These are phyloP conservation scores for Tolypocladium endophyticum DNA, from an alignment of 2,329 filamentous ascomycete genomes.

Conservation along the genomic window DNA sequence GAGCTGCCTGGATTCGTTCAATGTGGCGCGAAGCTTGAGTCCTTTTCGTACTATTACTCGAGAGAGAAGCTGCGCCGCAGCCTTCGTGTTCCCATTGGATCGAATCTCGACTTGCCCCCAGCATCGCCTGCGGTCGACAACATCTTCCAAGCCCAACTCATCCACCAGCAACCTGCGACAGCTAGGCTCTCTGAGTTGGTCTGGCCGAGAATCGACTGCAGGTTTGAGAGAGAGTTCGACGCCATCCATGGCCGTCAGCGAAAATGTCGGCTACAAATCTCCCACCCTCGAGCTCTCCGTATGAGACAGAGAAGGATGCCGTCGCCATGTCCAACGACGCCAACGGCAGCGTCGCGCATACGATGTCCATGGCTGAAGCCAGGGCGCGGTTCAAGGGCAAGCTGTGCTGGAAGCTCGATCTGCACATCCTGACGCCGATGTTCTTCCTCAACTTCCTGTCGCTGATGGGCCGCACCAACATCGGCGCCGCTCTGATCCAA, in stretches of 20 bases:
- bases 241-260: not conserved
- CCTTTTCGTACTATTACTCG: not conserved
- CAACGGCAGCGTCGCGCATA: not conserved
- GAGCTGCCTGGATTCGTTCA: no score
- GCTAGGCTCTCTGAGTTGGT: not conserved
- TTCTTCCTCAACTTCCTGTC: not conserved
- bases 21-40: not conserved
- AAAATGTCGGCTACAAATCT: not conserved
- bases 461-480: not conserved
- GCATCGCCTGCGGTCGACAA: not conserved
- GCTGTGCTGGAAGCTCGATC: not conserved
- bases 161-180: not conserved
- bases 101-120: not conserved
- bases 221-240: not conserved
- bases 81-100: not conserved
- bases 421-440: not conserved
- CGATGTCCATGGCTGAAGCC: not conserved
- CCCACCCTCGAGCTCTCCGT: not conserved
- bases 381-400: not conserved
- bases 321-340: not conserved
- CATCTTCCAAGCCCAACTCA: not conserved
- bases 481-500: not conserved
- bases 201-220: not conserved
- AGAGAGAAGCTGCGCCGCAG: not conserved
- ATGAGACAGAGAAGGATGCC: not conserved